A percentile compares a stretch with the other conserved stretches of the same genome.
phyloP scores from a whole-genome alignment of 352 stramenopile genomes.

The Paralagenidium karlingii region DNA sequence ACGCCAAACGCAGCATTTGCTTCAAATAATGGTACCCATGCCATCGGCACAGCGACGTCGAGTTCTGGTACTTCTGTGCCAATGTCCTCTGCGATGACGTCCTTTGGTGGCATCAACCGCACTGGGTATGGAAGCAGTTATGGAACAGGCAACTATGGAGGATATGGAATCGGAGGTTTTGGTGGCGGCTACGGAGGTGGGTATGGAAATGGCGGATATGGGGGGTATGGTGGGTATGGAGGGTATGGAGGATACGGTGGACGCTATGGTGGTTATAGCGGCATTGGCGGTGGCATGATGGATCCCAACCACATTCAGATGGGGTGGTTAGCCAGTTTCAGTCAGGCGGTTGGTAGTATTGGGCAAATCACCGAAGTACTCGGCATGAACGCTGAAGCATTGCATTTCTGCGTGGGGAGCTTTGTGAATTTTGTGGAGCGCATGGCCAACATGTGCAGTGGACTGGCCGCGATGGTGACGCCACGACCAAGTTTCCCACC shows the following conservation, averaged over 20 bases:
- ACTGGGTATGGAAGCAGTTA: no score
- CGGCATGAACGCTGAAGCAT: slow-evolving; percentile 60
- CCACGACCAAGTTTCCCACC: slow-evolving; percentile 48
- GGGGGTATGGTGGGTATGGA: slow-evolving; percentile 11
- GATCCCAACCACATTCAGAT: slow-evolving; percentile 32
- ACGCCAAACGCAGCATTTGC: no score
- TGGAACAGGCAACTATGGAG: no score
- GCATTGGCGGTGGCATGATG: slow-evolving; percentile 18
- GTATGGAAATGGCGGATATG: slow-evolving; percentile 16
- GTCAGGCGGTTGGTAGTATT: slow-evolving; percentile 54
- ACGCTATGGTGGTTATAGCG: slow-evolving; percentile 22
- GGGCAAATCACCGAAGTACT: slow-evolving; percentile 66
- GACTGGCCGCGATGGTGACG: slow-evolving; percentile 51
- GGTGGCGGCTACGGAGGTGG: slow-evolving; percentile 13
- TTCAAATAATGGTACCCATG: no score
- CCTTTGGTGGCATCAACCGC: no score
- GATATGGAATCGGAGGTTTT: no score
- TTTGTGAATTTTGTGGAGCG: slow-evolving; percentile 78
- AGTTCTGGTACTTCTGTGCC: no score
- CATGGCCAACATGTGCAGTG: slow-evolving; percentile 62
- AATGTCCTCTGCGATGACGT: no score
- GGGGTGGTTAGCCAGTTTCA: slow-evolving; percentile 51
- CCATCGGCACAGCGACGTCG: no score
- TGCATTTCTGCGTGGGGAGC: slow-evolving; percentile 66
- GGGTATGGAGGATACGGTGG: slow-evolving; percentile 9